Percentiles rank a stretch among this genome's conserved stretches.
phyloP scores from a whole-genome alignment of 768 basidiomycete species.

The Rhizopogon rudus region DNA sequence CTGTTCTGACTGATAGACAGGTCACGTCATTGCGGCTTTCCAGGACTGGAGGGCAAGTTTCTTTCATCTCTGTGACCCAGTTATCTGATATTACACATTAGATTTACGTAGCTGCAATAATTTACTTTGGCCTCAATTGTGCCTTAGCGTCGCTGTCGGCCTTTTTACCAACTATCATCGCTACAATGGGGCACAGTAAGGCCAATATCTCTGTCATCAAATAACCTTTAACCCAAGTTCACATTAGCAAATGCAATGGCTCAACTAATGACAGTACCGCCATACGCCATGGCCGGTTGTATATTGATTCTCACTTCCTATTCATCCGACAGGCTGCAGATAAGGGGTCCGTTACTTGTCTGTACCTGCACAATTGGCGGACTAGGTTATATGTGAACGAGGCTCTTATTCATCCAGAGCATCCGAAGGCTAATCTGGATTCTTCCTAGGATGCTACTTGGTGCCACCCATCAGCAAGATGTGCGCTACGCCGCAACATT shows the following conservation, averaged over 20 bases:
- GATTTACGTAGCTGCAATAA: conserved; percentile 43
- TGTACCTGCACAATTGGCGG: conserved; percentile 28
- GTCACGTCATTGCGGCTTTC: conserved; percentile 39
- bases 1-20: conserved; percentile 17
- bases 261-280: conserved; percentile 50
- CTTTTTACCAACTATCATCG: conserved; percentile 53
- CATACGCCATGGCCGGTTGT: conserved; percentile 41
- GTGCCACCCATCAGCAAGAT: conserved; percentile 25
- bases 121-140: conserved; percentile 44
- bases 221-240: neutral
- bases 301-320: conserved; percentile 33
- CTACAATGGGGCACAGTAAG: conserved; percentile 43
- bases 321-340: conserved; percentile 38
- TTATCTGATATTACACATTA: conserved; percentile 9
- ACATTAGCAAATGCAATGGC: conserved; percentile 34
- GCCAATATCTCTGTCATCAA: neutral
- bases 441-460: conserved; percentile 27
- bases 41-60: conserved; percentile 38
- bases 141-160: conserved; percentile 47
- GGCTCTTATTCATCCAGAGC: neutral
- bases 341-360: conserved; percentile 34
- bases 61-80: neutral
- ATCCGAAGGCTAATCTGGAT: neutral
- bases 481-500: conserved; percentile 44
- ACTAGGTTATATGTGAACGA: conserved; percentile 37